phyloP scores from a whole-genome alignment of 345 rosid species.

The Brassica juncea region DNA sequence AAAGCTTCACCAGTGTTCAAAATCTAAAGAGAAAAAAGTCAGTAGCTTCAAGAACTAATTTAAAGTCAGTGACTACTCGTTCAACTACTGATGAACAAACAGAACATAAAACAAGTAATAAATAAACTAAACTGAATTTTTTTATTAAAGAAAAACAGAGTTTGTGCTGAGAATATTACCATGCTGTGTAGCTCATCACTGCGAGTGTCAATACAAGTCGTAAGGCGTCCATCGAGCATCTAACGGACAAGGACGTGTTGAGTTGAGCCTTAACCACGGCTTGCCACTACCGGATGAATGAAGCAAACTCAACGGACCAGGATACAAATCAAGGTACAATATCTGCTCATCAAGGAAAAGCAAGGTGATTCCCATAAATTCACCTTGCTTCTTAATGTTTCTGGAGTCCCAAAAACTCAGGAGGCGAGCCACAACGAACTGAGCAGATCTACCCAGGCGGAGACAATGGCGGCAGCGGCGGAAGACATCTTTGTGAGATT shows the following conservation, averaged over 20 bases:
- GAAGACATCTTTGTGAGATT: too few species aligned
- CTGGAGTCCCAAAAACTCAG: too few species aligned
- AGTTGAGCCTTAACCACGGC: constrained; percentile 75
- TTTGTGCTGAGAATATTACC: constrained; percentile 20
- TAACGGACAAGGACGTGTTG: constrained; percentile 63
- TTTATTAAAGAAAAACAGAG: background rate
- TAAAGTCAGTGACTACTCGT: constrained; percentile 22
- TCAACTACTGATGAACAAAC: constrained; percentile 32
- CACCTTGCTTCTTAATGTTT: too few species aligned
- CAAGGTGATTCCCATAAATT: too few species aligned
- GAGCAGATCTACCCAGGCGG: too few species aligned
- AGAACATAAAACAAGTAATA: constrained; percentile 15
- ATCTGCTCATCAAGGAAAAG: too few species aligned
- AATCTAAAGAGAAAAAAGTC: background rate
- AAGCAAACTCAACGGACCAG: constrained; percentile 72
- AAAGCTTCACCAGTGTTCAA: constrained; percentile 14
- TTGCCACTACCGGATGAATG: constrained; percentile 89
- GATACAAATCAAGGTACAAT: constrained; percentile 48
- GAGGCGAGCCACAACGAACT: too few species aligned
- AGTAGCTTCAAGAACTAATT: background rate
- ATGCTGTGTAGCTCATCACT: constrained; percentile 29
- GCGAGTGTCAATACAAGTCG: constrained; percentile 56
- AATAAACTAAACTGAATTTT: background rate
- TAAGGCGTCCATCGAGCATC: constrained; percentile 71
- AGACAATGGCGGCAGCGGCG: too few species aligned